Conservation (phyloP, 805 yeast species). For the Lipomyces starkeyi region DNA sequence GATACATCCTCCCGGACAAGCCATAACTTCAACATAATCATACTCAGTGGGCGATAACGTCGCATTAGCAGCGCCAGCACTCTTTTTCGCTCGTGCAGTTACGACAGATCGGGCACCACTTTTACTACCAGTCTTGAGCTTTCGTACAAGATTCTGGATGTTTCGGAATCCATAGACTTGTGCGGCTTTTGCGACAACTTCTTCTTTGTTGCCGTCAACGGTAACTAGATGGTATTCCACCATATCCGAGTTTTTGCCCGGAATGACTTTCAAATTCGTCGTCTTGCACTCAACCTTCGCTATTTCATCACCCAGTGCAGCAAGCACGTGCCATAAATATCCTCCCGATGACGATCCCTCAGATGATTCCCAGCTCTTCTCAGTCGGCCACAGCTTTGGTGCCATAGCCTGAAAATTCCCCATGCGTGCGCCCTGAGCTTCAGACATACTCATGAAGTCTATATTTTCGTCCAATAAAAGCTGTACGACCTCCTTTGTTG, state of each 20-base stretch:
- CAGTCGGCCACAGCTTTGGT: conserved; percentile 68
- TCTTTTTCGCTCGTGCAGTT: conserved; percentile 37
- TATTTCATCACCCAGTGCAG: conserved; percentile 42
- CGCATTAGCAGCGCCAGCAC: conserved; percentile 50
- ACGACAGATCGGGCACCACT: conserved; percentile 35
- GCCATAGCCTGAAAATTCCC: conserved; percentile 45
- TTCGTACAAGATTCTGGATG: conserved; percentile 90
- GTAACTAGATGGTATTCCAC: conserved; percentile 67
- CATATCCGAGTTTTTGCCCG: conserved; percentile 76
- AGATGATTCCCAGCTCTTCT: conserved; percentile 72
- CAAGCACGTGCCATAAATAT: conserved; percentile 73
- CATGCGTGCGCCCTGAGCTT: conserved; percentile 4
- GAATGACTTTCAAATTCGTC: conserved; percentile 52
- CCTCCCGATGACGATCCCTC: conserved; percentile 90
- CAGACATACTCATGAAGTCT: conserved; percentile 39
- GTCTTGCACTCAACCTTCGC: conserved; percentile 40
- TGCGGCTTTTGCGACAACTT: conserved; percentile 61
- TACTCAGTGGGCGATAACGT: conserved; percentile 59
- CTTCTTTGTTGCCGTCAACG: conserved; percentile 40
- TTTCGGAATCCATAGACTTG: conserved; percentile 91
- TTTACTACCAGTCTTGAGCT: conserved; percentile 58
- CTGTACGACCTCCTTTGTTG: conserved; percentile 84
- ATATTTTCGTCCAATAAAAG: conserved; percentile 60
- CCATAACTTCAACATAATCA: conserved; percentile 93
- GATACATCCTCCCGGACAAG: conserved; percentile 97